Percentiles rank a stretch among this genome's conserved stretches.
Conservation (phyloP, 768 basidiomycete species). For the Rhodotorula babjevae region DNA sequence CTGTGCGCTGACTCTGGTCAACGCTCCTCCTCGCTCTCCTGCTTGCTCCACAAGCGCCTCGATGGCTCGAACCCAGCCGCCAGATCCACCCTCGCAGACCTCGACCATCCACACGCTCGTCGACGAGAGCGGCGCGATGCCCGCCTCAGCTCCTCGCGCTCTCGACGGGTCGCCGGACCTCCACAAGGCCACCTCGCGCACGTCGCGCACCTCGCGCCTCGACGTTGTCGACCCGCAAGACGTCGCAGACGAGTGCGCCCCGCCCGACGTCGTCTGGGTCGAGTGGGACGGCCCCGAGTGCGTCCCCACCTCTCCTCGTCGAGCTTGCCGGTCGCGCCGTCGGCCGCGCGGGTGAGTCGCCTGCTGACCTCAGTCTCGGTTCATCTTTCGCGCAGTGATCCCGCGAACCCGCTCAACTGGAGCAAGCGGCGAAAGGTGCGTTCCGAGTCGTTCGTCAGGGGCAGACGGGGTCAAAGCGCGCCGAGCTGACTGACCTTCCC, state of each 20-base stretch:
- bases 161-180: neutral
- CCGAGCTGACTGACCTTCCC: neutral
- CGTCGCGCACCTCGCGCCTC: neutral
- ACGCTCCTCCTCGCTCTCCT: neutral
- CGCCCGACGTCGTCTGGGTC: conserved; percentile 17
- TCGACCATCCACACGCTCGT: conserved; percentile 6
- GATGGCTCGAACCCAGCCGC: too few relatives aligned
- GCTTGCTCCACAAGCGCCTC: too few relatives aligned
- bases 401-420: conserved; percentile 38
- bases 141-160: neutral
- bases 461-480: neutral
- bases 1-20: neutral
- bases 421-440: conserved; percentile 26
- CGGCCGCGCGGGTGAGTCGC: neutral
- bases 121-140: neutral
- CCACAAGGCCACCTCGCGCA: too few relatives aligned
- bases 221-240: conserved; percentile 3
- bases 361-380: neutral
- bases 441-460: neutral
- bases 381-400: conserved; percentile 12
- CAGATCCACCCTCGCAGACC: neutral
- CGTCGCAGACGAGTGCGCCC: neutral
- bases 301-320: neutral
- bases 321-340: neutral
- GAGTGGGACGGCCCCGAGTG: conserved; percentile 30